Percentiles rank a stretch among this genome's conserved stretches.
These are phyloP conservation scores for Ustulina deusta DNA, from an alignment of 2,329 filamentous ascomycete species.

Conservation along the genomic window DNA sequence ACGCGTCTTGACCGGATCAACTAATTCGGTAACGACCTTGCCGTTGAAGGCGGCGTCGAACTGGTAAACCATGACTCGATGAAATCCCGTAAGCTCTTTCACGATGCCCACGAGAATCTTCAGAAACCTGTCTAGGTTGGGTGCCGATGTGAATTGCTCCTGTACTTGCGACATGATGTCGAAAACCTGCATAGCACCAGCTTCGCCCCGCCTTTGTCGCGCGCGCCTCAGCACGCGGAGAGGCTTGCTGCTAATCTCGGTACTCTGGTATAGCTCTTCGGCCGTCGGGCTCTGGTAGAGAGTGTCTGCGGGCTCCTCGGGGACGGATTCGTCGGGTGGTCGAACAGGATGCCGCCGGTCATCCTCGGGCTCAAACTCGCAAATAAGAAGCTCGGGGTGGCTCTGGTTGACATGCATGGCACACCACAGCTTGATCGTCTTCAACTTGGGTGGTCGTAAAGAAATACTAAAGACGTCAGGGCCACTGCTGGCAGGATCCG, in stretches of 20 bases:
- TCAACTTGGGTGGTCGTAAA: constrained; percentile 68
- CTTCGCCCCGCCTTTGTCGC: constrained; percentile 79
- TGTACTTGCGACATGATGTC: constrained; percentile 93
- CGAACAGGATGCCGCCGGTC: constrained; percentile 76
- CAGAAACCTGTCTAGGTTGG: constrained; percentile 77
- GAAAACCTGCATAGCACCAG: constrained; percentile 88
- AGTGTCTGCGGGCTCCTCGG: constrained; percentile 77
- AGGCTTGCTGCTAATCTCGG: constrained; percentile 79
- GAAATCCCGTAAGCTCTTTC: constrained; percentile 90
- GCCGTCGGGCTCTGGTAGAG: constrained; percentile 77
- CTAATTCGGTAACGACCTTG: constrained; percentile 86
- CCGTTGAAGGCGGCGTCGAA: constrained; percentile 88
- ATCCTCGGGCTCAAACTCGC: constrained; percentile 89
- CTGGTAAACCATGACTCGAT: constrained; percentile 93
- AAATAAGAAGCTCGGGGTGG: constrained; percentile 79
- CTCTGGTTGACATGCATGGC: constrained; percentile 80
- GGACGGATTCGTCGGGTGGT: constrained; percentile 68
- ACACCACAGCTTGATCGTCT: constrained; percentile 82
- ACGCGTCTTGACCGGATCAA: constrained; percentile 81
- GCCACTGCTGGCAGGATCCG: constrained; percentile 79
- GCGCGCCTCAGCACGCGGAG: constrained; percentile 81
- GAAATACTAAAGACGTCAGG: constrained; percentile 88
- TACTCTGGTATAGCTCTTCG: constrained; percentile 81
- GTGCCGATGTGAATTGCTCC: constrained; percentile 81
- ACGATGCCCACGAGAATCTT: constrained; percentile 87